Conservation (phyloP, 257 asterid species). For the Dorcoceras hygrometricum region DNA sequence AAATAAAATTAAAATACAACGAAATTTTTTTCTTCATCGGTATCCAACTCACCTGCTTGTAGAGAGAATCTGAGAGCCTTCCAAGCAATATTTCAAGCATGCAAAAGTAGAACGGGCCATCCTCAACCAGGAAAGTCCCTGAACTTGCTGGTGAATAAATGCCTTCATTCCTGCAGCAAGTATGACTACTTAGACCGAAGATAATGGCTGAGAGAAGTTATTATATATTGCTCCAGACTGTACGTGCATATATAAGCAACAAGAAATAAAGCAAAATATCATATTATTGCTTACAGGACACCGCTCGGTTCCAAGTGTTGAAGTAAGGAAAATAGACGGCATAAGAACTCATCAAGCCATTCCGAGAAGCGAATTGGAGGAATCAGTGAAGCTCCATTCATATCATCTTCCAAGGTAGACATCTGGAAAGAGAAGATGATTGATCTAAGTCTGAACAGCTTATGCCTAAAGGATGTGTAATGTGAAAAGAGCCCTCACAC, state of each 20-base stretch:
- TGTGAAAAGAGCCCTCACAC: slow-evolving; percentile 47
- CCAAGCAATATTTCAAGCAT: slow-evolving; percentile 93
- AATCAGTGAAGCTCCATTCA: slow-evolving; percentile 49
- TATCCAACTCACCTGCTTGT: slow-evolving; percentile 68
- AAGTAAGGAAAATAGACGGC: slow-evolving; percentile 86
- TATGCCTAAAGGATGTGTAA: slow-evolving; percentile 13
- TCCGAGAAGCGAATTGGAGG: slow-evolving; percentile 77
- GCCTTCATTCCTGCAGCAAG: slow-evolving; percentile 86
- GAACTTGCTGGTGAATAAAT: slow-evolving; percentile 61
- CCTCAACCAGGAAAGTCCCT: slow-evolving; percentile 93
- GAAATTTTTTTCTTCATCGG: slow-evolving; percentile 19
- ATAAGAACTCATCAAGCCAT: slow-evolving; percentile 98
- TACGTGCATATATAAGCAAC: slow-evolving; percentile 18
- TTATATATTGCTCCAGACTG: slow-evolving; percentile 15
- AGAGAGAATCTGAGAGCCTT: slow-evolving; percentile 83
- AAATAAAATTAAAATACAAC: slow-evolving; percentile 17
- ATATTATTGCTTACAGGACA: slow-evolving; percentile 65
- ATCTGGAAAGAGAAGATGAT: slow-evolving; percentile 59
- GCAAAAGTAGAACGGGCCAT: slow-evolving; percentile 91
- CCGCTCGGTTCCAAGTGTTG: slow-evolving; percentile 93
- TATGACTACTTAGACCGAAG: slow-evolving; percentile 26
- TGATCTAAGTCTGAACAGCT: slow-evolving; percentile 28
- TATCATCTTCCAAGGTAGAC: slow-evolving; percentile 72
- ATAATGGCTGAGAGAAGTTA: slow-evolving; percentile 21
- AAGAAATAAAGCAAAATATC: slow-evolving; percentile 28